Base-by-base conservation (phyloP, 1,284 basidiomycete species). In the Ceratobasidium papillatum region DNA sequence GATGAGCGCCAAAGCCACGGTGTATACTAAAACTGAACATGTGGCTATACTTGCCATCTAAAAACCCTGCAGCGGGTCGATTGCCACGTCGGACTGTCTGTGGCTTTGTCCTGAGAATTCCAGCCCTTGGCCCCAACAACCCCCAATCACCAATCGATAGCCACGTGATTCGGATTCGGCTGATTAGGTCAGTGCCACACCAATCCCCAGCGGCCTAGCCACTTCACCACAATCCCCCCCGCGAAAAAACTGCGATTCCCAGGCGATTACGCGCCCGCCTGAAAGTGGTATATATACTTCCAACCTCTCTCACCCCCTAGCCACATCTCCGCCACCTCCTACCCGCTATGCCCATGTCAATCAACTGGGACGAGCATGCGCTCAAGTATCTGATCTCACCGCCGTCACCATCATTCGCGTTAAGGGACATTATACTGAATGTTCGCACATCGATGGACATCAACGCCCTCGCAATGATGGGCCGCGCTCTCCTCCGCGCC, bases 241-340 rank as follows among this genome's bases (percentile, higher is more conserved):
- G 27, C 17, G 25, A 36, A 73, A 62, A 62, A 66, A 51, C 64
- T n/a, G 14, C 45, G 22, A 59, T 52, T 47, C 56, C 32, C 27
- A 47, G 52, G 36, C 56, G 49, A 63, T 51, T 43, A 43, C 58
- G 12, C 11, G 14, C 43, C 69, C 12, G 27, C 68, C 30, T 34
- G 58, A 63, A n/a, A 73, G 34, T 12, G 34, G 69, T 73, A 73
- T 63, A 73, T 73, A 73, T 38, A 30, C 69, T 73, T 63, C 59
- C 69, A 34, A 19, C 59, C 58, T 63, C 56, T 32, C 32, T 32
- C 41, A 4, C 22, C 47, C 36, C 27, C 52, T 61, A 61, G 58
- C 58, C 58, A 61, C 69, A 49, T 58, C 56, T 45, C 38, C 30
- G 71, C 71, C 71, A 63, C 71, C 54, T 34, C 49, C 27, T 30